Conservation (phyloP, 179 eudicot species). For the Vitellaria paradoxa region DNA sequence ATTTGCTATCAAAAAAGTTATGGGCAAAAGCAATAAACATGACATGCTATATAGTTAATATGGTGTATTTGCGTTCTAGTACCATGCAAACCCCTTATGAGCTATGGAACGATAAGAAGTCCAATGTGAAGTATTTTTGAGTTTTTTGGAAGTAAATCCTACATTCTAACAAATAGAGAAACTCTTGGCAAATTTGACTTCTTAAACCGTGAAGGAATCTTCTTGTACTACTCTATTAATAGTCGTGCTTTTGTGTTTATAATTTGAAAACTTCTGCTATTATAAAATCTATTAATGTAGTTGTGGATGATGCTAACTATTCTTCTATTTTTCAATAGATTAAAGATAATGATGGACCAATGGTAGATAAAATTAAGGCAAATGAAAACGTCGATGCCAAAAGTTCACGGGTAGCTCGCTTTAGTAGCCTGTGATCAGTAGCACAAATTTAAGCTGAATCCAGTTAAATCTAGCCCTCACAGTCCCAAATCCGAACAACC, state of each 20-base stretch:
- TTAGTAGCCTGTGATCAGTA: too few species aligned
- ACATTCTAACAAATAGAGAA: not conserved
- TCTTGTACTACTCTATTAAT: not conserved
- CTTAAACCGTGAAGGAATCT: not conserved
- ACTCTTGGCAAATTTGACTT: not conserved
- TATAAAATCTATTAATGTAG: too few species aligned
- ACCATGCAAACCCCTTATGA: not conserved
- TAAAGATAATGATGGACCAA: too few species aligned
- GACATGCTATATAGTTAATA: too few species aligned
- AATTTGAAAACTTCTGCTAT: not conserved
- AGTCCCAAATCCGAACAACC: too few species aligned
- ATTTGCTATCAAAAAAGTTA: not conserved
- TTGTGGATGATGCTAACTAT: too few species aligned
- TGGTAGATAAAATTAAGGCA: too few species aligned
- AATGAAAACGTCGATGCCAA: too few species aligned
- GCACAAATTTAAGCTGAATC: too few species aligned
- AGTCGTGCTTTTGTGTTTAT: not conserved
- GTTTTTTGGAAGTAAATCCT: not conserved
- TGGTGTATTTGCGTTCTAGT: not conserved
- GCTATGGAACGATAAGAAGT: not conserved
- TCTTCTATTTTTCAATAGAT: too few species aligned
- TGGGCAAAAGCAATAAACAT: not conserved
- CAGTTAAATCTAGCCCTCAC: too few species aligned
- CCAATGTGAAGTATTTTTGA: not conserved
- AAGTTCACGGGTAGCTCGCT: too few species aligned